These are phyloP conservation scores for Colletotrichum trifolii DNA, from an alignment of 2,329 filamentous ascomycete genomes.

Conservation along the genomic window DNA sequence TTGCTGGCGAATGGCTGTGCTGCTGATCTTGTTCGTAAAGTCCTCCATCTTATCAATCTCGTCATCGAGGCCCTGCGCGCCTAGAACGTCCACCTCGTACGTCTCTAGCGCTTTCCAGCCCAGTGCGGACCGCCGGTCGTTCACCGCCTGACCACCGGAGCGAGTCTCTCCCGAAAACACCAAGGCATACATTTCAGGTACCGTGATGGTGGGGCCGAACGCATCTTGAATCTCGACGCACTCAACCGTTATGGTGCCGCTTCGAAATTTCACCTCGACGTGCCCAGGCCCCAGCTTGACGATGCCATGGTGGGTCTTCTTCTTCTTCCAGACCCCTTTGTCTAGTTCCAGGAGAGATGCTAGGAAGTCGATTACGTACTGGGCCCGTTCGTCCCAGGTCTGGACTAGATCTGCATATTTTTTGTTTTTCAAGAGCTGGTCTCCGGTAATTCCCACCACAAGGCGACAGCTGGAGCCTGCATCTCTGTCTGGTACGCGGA, in stretches of 20 bases:
- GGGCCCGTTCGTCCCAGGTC: constrained; percentile 80
- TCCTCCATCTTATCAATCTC: constrained; percentile 59
- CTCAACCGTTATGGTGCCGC: constrained; percentile 72
- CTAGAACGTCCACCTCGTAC: constrained; percentile 90
- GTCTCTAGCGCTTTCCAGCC: constrained; percentile 82
- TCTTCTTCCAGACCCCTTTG: constrained; percentile 51
- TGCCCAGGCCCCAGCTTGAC: constrained; percentile 51
- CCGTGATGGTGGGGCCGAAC: constrained; percentile 90
- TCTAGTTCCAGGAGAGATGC: constrained; percentile 66
- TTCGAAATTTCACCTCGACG: constrained; percentile 64
- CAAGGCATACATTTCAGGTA: constrained; percentile 80
- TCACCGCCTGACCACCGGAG: constrained; percentile 85
- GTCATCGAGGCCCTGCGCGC: constrained; percentile 67
- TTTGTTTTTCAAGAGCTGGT: constrained; percentile 87
- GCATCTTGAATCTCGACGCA: constrained; percentile 89
- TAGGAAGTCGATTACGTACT: constrained; percentile 78
- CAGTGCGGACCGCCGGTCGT: constrained; percentile 79
- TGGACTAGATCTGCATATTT: constrained; percentile 86
- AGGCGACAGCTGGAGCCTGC: constrained; percentile 63
- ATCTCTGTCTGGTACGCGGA: constrained; percentile 61
- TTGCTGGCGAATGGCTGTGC: constrained; percentile 79
- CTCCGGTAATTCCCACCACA: constrained; percentile 88
- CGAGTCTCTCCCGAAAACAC: constrained; percentile 91
- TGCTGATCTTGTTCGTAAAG: constrained; percentile 90
- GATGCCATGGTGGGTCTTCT: constrained; percentile 42